Evolutionary conservation across 371 early-diverging fungal species (phyloP).

Genomic region (Furculomyces boomerangus): DNA sequence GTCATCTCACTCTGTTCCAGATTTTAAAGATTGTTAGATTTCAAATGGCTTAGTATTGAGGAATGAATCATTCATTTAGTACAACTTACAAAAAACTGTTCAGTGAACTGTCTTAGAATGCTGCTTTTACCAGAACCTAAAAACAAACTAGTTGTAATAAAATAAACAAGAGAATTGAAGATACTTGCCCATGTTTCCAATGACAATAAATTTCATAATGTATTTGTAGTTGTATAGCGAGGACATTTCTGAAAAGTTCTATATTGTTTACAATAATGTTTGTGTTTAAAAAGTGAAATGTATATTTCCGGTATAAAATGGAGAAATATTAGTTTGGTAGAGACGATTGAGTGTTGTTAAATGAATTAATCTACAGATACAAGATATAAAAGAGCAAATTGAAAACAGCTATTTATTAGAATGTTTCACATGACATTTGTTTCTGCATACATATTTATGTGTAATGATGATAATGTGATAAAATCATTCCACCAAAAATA

Average conservation of each 20-base stretch:
- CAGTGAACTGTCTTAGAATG: slow-evolving; percentile 23
- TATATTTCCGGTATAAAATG: too few relatives aligned
- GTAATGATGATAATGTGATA: too few relatives aligned
- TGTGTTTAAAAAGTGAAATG: too few relatives aligned
- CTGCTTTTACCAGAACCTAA: slow-evolving; percentile 22
- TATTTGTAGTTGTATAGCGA: slow-evolving; percentile 24
- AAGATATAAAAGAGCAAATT: too few relatives aligned
- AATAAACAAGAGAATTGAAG: background rate
- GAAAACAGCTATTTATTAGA: too few relatives aligned
- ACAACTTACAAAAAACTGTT: slow-evolving; percentile 20
- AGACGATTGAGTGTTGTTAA: too few relatives aligned
- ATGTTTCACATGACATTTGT: too few relatives aligned
- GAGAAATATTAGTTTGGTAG: too few relatives aligned
- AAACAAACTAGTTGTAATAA: background rate
- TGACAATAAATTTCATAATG: slow-evolving; percentile 24
- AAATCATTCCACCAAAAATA: too few relatives aligned
- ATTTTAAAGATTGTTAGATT: background rate
- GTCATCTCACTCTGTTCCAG: slow-evolving; percentile 20
- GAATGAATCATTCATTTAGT: background rate
- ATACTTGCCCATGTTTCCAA: slow-evolving; percentile 24
- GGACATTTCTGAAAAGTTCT: background rate
- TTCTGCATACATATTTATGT: too few relatives aligned
- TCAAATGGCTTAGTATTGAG: background rate
- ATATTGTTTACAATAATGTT: too few relatives aligned
- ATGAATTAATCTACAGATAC: too few relatives aligned